Evolutionary conservation across 768 basidiomycete species (phyloP), one percentile per base, ranked within the genome.

Genomic region (Lentinula lateritia): DNA sequence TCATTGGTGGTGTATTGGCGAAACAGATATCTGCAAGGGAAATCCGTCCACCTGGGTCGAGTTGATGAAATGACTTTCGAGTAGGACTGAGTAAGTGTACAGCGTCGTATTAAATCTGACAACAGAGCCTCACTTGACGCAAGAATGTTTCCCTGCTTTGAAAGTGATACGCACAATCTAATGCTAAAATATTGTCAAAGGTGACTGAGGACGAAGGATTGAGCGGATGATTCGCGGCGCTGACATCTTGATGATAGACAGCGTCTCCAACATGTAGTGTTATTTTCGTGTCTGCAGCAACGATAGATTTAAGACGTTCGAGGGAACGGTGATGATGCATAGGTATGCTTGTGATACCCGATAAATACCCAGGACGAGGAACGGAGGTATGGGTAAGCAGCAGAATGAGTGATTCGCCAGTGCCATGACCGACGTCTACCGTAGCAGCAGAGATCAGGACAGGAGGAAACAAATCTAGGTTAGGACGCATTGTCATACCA

Each of bases 161-260:
- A 68, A 88, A 89, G 67, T 90, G 87, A 67, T 88, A 89, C 2
- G 86, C 87, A 64, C 87, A 89, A 67, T 90, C 88, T 13, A 88
- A 74, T 0, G 84, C 85, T 28, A 87, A 74, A 38, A 89, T 80
- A 16, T 73, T 71, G 60, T 83, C 79, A 66, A 80, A 88, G 13
- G 56, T 41, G 13, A 59, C 55, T 9, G 46, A 50, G 12, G 54
- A 52, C 9, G 54, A 53, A 8, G 78, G 74, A 62, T 76, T 68
- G 10, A 86, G 72, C 32, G 85, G 86, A 63, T 84, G 84, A 8
- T 62, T 57, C 18, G 58, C 28, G 18, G 38, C 8, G 20, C 53
- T 56, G 8, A 55, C 62, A 5, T 68, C 63, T 34, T 68, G 64
- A 12, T 66, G 69, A 67, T 69, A 80, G 32, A 88, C 71, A 5